Evolutionary conservation across 441 rosid species (phyloP).

Genomic region (Adansonia rubrostipa): DNA sequence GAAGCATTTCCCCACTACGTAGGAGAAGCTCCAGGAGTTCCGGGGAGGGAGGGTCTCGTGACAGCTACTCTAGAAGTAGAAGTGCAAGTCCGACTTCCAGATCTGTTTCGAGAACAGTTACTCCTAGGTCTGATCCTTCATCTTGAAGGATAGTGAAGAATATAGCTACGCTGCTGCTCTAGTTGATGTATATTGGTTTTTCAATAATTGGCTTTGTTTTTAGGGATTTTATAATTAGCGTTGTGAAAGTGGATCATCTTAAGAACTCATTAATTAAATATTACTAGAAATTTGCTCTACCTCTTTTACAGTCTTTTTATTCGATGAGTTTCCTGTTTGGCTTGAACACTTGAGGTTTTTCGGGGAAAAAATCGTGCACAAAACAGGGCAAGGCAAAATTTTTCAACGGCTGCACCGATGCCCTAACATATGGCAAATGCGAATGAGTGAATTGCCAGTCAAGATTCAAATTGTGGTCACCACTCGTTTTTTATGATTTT

Average conservation of each 20-base stretch:
- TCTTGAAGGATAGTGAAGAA: conserved; percentile 18
- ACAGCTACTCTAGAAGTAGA: conserved; percentile 40
- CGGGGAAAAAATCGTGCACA: not conserved
- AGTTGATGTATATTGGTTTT: not conserved
- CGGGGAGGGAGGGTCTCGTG: conserved; percentile 17
- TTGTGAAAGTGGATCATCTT: not conserved
- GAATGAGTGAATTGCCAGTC: too few species aligned
- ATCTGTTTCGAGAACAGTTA: conserved; percentile 57
- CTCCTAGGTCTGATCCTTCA: conserved; percentile 50
- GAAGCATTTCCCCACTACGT: conserved; percentile 48
- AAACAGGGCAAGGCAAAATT: not conserved
- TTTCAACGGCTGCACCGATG: not conserved
- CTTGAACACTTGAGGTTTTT: not conserved
- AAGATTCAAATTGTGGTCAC: too few species aligned
- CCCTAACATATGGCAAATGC: too few species aligned
- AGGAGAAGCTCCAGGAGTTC: conserved; percentile 34
- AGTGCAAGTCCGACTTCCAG: conserved; percentile 57
- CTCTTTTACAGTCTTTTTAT: not conserved
- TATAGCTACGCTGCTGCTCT: not conserved
- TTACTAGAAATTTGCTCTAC: not conserved
- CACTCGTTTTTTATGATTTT: too few species aligned
- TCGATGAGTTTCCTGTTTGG: not conserved
- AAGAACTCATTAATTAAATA: not conserved
- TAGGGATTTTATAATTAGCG: not conserved
- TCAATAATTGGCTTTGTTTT: not conserved